Base-by-base conservation (phyloP, 495 filamentous ascomycete genomes). In the Annulohypoxylon stygium region DNA sequence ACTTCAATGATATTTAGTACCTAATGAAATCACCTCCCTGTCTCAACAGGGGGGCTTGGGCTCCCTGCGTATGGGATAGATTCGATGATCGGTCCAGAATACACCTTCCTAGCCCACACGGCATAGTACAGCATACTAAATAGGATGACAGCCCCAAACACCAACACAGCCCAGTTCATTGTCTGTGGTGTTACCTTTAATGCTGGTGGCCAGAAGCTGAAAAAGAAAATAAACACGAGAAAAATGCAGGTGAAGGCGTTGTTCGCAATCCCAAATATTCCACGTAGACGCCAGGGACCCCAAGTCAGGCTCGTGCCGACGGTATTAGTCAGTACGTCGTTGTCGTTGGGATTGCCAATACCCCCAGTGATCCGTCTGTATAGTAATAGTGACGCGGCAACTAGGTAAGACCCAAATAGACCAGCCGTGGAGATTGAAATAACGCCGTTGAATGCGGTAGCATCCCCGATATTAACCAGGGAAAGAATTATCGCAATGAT, bases 191-290 rank as follows among this genome's bases (percentile, higher is more conserved):
- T 57, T n/a, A 57, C 53, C 23, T 57, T 30, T 9, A 57, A 25
- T 2, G 30, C 4, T 20, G 53, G 53, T 33, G 53, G 53, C 53
- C 53, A 57, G 33, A 57, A 57, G 53, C 53, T 57, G 30, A 57
- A 57, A 37, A 57, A 57, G 53, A 57, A 57, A 33, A 57, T 57
- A 30, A 57, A 57, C n/a, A 57, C 30, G 2, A 57, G 30, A 20
- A 37, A 57, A 7, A 57, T 57, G 53, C 53, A 57, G n/a, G 26
- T 36, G 30, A 57, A 57, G 11, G 36, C 36, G 11, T 57, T 57
- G 39, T 57, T 57, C 30, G 7, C 53, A 5, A 57, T 37, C 30
- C 53, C 53, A 20, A 57, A 37, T 18, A 18, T 20, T 10, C 53
- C 53, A 8, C 12, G 53, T 11, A 57, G 53, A 16, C 53, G 53